phyloP scores from a whole-genome alignment of 2,329 filamentous ascomycete genomes.

The Xylaria sp. region DNA sequence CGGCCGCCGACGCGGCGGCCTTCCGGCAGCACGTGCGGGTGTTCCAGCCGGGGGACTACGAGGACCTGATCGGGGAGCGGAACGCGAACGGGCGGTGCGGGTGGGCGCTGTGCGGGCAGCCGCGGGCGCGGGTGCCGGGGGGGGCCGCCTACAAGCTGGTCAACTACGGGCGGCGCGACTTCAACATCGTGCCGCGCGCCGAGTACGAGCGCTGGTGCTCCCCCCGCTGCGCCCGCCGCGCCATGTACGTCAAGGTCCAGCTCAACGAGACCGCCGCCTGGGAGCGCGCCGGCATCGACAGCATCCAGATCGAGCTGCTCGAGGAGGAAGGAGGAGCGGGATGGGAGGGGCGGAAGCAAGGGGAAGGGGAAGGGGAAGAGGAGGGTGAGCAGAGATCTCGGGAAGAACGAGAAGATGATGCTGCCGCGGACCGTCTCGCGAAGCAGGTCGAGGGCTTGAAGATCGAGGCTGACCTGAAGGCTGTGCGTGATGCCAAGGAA shows the following conservation, averaged over 20 bases:
- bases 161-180: constrained; percentile 53
- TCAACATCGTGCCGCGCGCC: constrained; percentile 69
- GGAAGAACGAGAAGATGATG: constrained; percentile 43
- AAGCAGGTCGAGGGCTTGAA: constrained; percentile 46
- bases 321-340: constrained; percentile 69
- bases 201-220: constrained; percentile 89
- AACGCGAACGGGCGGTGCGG: constrained; percentile 83
- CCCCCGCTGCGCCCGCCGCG: constrained; percentile 73
- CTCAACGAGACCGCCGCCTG: constrained; percentile 83
- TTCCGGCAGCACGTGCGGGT: constrained; percentile 70
- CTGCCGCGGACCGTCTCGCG: constrained; percentile 34
- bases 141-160: constrained; percentile 71
- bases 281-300: constrained; percentile 67
- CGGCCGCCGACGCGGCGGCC: constrained; percentile 60
- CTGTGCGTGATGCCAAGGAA: constrained; percentile 32
- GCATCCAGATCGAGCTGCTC: constrained; percentile 62
- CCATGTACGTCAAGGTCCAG: constrained; percentile 86
- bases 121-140: constrained; percentile 58
- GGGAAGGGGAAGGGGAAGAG: constrained; percentile 44
- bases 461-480: constrained; percentile 43
- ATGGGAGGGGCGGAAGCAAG: neutral
- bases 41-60: constrained; percentile 89
- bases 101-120: constrained; percentile 74
- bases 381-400: constrained; percentile 24
- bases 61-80: constrained; percentile 84